These are phyloP conservation scores for Diaporthe eres DNA, from an alignment of 2,329 filamentous ascomycete species.

Conservation along the genomic window DNA sequence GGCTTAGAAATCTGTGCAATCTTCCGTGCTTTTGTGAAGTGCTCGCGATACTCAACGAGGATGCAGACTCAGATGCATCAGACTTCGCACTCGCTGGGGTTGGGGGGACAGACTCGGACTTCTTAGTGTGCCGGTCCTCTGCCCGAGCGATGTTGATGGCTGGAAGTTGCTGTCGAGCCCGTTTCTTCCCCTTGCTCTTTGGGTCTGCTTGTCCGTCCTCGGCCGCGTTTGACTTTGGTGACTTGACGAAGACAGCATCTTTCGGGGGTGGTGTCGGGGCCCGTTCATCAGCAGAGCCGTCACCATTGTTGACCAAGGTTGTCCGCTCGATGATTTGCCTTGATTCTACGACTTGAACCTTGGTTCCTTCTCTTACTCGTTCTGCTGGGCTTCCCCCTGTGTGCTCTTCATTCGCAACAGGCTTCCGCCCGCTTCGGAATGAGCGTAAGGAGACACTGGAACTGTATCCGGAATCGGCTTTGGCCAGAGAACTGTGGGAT, in stretches of 20 bases:
- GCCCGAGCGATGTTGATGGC: slow-evolving; percentile 44
- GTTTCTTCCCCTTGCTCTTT: slow-evolving; percentile 40
- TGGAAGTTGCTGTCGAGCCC: slow-evolving; percentile 43
- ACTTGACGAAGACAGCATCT: slow-evolving; percentile 44
- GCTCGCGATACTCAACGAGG: slow-evolving; percentile 53
- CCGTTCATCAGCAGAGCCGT: slow-evolving; percentile 41
- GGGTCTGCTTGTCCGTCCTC: slow-evolving; percentile 36
- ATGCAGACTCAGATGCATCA: slow-evolving; percentile 49
- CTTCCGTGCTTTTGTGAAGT: slow-evolving; percentile 54
- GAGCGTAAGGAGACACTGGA: slow-evolving; percentile 72
- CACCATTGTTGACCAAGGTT: slow-evolving; percentile 27
- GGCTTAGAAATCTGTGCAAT: slow-evolving; percentile 57
- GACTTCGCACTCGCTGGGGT: slow-evolving; percentile 49
- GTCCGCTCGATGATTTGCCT: slow-evolving; percentile 39
- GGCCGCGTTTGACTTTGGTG: slow-evolving; percentile 9
- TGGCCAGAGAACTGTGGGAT: slow-evolving; percentile 63
- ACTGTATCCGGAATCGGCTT: slow-evolving; percentile 74
- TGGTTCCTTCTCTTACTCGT: slow-evolving; percentile 11
- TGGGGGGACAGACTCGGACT: slow-evolving; percentile 46
- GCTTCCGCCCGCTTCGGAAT: slow-evolving; percentile 55
- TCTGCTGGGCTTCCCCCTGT: slow-evolving; percentile 39
- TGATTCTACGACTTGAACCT: slow-evolving; percentile 1
- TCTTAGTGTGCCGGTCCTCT: slow-evolving; percentile 41
- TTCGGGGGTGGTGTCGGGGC: slow-evolving; percentile 54
- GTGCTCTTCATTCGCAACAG: slow-evolving; percentile 48